These are phyloP conservation scores for Auriscalpium microsporum DNA, from an alignment of 768 basidiomycete genomes.

Conservation along the genomic window DNA sequence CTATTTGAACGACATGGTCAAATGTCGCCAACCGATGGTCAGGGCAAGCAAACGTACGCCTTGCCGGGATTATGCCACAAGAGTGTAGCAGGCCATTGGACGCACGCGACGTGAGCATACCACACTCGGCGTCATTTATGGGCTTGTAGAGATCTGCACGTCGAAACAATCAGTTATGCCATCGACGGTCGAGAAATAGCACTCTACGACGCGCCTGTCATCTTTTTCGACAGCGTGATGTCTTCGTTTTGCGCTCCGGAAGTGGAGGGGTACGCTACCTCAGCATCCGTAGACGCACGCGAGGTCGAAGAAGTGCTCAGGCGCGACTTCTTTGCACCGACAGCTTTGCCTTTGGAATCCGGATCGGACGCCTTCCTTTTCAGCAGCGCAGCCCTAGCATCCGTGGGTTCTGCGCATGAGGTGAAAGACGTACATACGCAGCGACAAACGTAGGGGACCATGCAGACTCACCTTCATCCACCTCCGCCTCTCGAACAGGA, in stretches of 20 bases:
- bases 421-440: too few relatives aligned
- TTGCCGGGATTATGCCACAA: conserved; percentile 73
- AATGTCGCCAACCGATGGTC: background rate
- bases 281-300: too few relatives aligned
- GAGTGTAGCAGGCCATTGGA: conserved; percentile 64
- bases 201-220: conserved; percentile 34
- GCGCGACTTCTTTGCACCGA: too few relatives aligned
- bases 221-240: conserved; percentile 55
- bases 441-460: too few relatives aligned
- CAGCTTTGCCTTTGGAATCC: too few relatives aligned
- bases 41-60: conserved; percentile 34
- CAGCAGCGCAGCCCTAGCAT: too few relatives aligned
- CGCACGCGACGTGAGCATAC: conserved; percentile 73
- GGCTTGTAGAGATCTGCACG: conserved; percentile 52
- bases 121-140: conserved; percentile 52
- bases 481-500: too few relatives aligned
- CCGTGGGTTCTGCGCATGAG: too few relatives aligned
- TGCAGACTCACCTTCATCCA: too few relatives aligned
- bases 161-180: background rate
- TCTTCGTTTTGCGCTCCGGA: conserved; percentile 50
- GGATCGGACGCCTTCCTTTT: too few relatives aligned
- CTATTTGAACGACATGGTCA: conserved; percentile 23
- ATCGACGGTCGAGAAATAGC: background rate
- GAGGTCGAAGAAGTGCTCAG: too few relatives aligned
- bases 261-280: conserved; percentile 49